Evolutionary conservation across 176 grass and related monocot genomes (phyloP).

Genomic region (Miscanthus lutarioriparius): DNA sequence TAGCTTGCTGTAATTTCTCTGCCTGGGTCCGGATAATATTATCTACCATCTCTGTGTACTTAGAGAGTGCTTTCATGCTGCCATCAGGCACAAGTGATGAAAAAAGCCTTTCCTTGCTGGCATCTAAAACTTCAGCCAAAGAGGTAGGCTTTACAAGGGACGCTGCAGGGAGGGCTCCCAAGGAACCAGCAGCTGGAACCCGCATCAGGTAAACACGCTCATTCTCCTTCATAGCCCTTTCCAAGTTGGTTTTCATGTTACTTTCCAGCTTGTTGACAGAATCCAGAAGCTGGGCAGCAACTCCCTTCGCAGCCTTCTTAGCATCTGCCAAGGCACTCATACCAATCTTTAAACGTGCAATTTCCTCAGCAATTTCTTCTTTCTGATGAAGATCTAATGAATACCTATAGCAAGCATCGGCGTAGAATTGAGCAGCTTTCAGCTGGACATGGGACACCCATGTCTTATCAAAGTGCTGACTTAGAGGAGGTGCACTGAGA

Average conservation of each 20-base stretch:
- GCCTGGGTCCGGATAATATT: constrained; percentile 88
- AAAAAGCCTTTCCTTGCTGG: constrained; percentile 90
- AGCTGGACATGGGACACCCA: constrained; percentile 96
- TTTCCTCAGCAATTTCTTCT: constrained; percentile 97
- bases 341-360: constrained; percentile 86
- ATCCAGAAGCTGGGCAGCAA: constrained; percentile 79
- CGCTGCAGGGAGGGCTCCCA: constrained; percentile 69
- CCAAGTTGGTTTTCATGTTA: constrained; percentile 85
- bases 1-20: constrained; percentile 96
- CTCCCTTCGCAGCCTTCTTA: constrained; percentile 82
- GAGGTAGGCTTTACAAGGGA: constrained; percentile 81
- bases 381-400: constrained; percentile 89
- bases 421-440: constrained; percentile 96
- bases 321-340: constrained; percentile 80
- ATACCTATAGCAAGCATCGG: constrained; percentile 88
- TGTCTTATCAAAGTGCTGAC: constrained; percentile 89
- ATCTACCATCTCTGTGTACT: constrained; percentile 99
- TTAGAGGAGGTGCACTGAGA: constrained; percentile 67
- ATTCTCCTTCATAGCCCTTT: constrained; percentile 93
- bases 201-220: constrained; percentile 97
- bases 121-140: constrained; percentile 87
- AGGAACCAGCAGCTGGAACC: constrained; percentile 72
- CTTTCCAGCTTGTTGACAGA: constrained; percentile 77
- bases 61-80: constrained; percentile 96
- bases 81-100: constrained; percentile 87